Evolutionary conservation across 179 eudicot genomes (phyloP), one percentile per base, ranked within the genome.

Genomic region (Vitellaria paradoxa): DNA sequence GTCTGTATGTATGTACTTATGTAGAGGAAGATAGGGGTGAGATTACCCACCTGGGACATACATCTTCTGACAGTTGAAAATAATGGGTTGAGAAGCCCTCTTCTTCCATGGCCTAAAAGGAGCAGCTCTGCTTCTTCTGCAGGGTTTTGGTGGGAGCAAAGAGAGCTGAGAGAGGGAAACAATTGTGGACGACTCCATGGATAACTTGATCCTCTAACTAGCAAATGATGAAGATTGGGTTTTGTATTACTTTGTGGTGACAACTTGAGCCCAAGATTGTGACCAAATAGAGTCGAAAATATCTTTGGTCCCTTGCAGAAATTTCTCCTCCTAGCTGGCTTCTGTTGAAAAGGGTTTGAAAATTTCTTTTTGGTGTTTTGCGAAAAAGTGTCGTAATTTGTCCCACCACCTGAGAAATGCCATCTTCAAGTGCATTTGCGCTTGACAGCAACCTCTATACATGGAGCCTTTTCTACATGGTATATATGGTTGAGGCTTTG

Each of bases 21-120:
- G 59, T 21, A 11, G 2, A 37, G 67, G 23, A 23, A 17, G 62
- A 49, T 7, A 60, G 65, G 66, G 50, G 24, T 13, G 53, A 13
- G 6, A 57, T 70, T 63, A 82, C 88, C 67, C 72, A 94, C 98
- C 99, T n/a, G 97, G 97, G 46, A 95, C 99, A 85, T 80, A 91
- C 99, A 95, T 95, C 91, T 95, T 95, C 81, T 82, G 85, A 73
- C 99, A 94, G 55, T 77, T 83, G 65, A 90, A 24, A 65, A 55
- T 88, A 73, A 86, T 78, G 20, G 79, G 77, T 60, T 70, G 76
- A 62, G 74, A 73, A 53, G 61, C 68, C 78, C 82, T 86, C 71
- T 65, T 82, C 72, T 82, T 83, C 87, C 88, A 84, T 74, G 77
- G 89, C 20, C 50, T 76, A 45, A 80, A 69, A 67, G 85, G 82